Base-by-base conservation (phyloP, 2,329 filamentous ascomycete species). In the Colletotrichum paranaense region DNA sequence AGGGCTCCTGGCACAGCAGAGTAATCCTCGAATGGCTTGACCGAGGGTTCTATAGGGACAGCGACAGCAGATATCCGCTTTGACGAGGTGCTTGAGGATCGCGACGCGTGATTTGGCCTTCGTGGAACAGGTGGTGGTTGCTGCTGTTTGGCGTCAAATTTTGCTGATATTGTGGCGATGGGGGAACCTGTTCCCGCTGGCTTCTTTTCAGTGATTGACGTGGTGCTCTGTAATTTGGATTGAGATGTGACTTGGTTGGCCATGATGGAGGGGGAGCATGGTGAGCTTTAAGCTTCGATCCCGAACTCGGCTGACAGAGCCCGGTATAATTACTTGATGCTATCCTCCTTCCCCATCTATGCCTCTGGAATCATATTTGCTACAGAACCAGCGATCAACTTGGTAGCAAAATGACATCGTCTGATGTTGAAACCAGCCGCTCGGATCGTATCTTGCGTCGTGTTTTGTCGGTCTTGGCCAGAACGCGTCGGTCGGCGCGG, bases 341-440 rank as follows among this genome's bases (percentile, higher is more conserved):
- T 49, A 69, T 60, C 66, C 42, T 32, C 16, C 26, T 38, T 46
- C 42, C 46, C 53, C 32, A 22, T 64, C 42, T 22, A 28, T 49
- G 32, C 66, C 46, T 58, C 59, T 32, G 38, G 57, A 62, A 59
- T 57, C 55, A 66, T 5, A 60, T 53, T 66, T 69, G 55, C 52
- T 64, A 55, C 59, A 64, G 22, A 35, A 55, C 24, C n/a, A 26
- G 42, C 7, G 55, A 26, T 22, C 32, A n/a, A 52, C 55, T 52
- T 19, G 59, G 22, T 38, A 56, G 55, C 55, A 49, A 62, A 60
- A 30, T 35, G 59, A 55, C 58, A 69, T 73, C 66, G 70, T 69
- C 66, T 46, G 70, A 73, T 73, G 46, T 73, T 55, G 70, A 73
- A 73, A 73, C 70, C 46, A 59, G 53, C 59, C 66, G 70, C 70